Evolutionary conservation across 352 stramenopile genomes (phyloP), one percentile per base, ranked within the genome.

Genomic region (Pseudoperonospora humuli): DNA sequence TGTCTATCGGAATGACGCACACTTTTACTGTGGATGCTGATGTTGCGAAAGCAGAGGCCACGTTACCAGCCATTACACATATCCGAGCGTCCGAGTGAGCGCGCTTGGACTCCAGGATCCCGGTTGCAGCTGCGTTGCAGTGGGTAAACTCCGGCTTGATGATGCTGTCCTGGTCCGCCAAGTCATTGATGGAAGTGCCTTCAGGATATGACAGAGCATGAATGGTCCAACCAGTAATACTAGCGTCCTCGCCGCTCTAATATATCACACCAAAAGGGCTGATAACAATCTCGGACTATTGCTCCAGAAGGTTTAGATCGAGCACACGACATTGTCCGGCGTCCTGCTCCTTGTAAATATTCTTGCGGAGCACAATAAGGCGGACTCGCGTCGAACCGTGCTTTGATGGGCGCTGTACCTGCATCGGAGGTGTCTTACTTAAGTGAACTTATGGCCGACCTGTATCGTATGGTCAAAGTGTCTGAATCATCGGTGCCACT

Each of bases 171-270:
- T 5, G 54, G 29, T 9, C 34, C 4, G 43, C 43, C 33, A 2
- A 27, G 20, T 54, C 55, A 15, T 50, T 54, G 8, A 58, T 59
- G 2, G 54, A 64, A 3, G 21, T 7, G n/a, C 35, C 18, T 23
- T 36, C 26, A 0, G 28, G 28, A 5, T 24, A 38, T n/a, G 28
- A 31, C 0, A 47, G 19, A 18, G 49, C 43, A 15, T 59, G 35
- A 25, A 54, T 47, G 9, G 31, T 54, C 1, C 46, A 31, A 5
- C 37, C 46, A 2, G 24, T 10, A 3, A 19, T 2, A 1, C 3
- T 7, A 1, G 33, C 3, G 14, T 50, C 14, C 3, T 15, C 31
- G 6, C 18, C 33, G 1, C 21, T 18, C 15, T 43, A 50, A 29
- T 49, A 26, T 3, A 55, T 39, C 0, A 55, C 29, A 3, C 50